Evolutionary conservation across 2,329 filamentous ascomycete species (phyloP).

Genomic region (Exophiala alcalophila): DNA sequence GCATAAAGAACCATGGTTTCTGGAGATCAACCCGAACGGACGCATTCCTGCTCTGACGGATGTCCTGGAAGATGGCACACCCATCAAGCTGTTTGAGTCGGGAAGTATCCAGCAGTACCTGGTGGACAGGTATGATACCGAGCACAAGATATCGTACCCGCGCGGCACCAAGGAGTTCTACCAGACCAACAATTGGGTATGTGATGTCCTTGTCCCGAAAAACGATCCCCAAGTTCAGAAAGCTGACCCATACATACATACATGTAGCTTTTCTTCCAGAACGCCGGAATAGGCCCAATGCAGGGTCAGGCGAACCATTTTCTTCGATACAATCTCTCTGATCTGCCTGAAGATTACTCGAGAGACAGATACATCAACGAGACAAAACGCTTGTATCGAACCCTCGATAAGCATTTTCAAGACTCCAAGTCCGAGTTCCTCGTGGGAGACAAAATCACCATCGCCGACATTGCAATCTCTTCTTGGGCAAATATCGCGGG

Average conservation of each 20-base stretch:
- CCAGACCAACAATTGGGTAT: constrained; percentile 74
- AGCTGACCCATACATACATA: too few relatives aligned
- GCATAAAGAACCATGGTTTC: constrained; percentile 85
- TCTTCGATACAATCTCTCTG: constrained; percentile 61
- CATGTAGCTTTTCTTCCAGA: constrained; percentile 38
- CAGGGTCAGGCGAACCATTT: constrained; percentile 84
- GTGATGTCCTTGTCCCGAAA: too few relatives aligned
- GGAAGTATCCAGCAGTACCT: constrained; percentile 82
- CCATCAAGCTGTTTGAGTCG: constrained; percentile 75
- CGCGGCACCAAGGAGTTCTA: constrained; percentile 68
- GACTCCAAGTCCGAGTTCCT: constrained; percentile 49
- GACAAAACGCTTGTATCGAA: constrained; percentile 72
- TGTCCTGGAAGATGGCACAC: constrained; percentile 61
- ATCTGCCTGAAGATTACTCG: constrained; percentile 67
- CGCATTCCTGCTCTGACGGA: constrained; percentile 85
- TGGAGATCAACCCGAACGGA: constrained; percentile 87
- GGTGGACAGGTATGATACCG: constrained; percentile 74
- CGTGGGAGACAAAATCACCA: constrained; percentile 44
- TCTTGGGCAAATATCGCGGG: constrained; percentile 9
- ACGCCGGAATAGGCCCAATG: constrained; percentile 77
- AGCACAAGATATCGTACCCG: constrained; percentile 79
- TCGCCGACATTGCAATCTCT: constrained; percentile 61
- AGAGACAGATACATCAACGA: constrained; percentile 79
- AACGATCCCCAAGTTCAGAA: too few relatives aligned
- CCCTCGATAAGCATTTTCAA: constrained; percentile 68